Base-by-base conservation (phyloP, 176 grass and related monocot genomes). In the Eleusine indica region DNA sequence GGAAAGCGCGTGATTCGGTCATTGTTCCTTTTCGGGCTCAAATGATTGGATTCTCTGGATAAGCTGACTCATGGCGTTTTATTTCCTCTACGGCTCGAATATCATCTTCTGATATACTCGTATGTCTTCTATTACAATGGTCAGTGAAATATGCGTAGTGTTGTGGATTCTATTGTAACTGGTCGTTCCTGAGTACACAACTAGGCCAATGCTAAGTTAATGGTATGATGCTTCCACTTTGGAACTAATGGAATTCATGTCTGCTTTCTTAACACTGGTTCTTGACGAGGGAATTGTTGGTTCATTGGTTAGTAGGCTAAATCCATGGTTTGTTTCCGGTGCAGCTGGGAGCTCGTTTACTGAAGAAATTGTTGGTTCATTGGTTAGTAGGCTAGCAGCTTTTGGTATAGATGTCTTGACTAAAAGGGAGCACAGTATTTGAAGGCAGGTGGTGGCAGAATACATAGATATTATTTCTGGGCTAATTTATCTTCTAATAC, bases 31-130 rank as follows among this genome's bases (percentile, higher is more conserved):
- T 73, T 19, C 7, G 35, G 35, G 53, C 29, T 77, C 53, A 49
- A 54, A 72, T 39, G 57, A 75, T 82, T 51, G 61, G 1, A 43
- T 72, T 70, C 57, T 66, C 13, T 39, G 62, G 15, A 74, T 84
- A 71, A 74, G 68, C 32, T 35, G 5, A 40, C 57, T 42, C 49
- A 18, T 74, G 47, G 22, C 19, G 38, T 47, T 58, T 30, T n/a
- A n/a, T 48, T 6, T 54, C 41, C 13, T 47, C 10, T 13, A 43
- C 1, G 15, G 44, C 37, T 25, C 11, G 3, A 70, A 46, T 52
- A 64, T 25, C 22, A 12, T 28, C 22, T 12, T 80, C 32, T 54
- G 57, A 28, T 43, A n/a, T 61, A 44, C 78, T 32, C 25, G 25
- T 25, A 9, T 37, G 15, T 7, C 47, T 37, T 61, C 32, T 8